These are phyloP conservation scores for Bretschneidera sinensis DNA, from an alignment of 345 rosid genomes.

Conservation along the genomic window DNA sequence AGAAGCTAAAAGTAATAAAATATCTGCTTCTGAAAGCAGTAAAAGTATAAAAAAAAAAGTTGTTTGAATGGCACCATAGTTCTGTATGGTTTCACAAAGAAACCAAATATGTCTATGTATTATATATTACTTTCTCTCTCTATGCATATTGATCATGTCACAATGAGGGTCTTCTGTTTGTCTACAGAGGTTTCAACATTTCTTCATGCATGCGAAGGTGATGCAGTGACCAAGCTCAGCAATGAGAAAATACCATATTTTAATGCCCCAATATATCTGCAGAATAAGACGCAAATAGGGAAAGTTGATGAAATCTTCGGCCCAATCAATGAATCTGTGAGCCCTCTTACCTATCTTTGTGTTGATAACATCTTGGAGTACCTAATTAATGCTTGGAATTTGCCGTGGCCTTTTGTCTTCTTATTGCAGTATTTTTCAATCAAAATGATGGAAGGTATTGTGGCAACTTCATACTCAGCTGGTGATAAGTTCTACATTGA, in stretches of 20 bases:
- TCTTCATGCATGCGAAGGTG: slow-evolving; percentile 93
- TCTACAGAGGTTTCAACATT: slow-evolving; percentile 68
- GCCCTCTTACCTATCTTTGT: slow-evolving; percentile 7
- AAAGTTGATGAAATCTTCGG: slow-evolving; percentile 97
- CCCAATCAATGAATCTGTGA: slow-evolving; percentile 90
- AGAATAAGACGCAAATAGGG: slow-evolving; percentile 90
- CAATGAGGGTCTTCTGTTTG: background rate
- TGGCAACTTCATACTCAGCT: slow-evolving; percentile 62
- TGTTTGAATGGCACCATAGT: no score
- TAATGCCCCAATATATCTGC: slow-evolving; percentile 77
- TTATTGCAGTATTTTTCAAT: slow-evolving; percentile 59
- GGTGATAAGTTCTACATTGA: slow-evolving; percentile 92
- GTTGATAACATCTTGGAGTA: background rate
- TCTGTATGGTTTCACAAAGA: no score
- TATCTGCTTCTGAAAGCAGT: no score
- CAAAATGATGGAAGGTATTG: slow-evolving; percentile 94
- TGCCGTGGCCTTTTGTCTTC: background rate
- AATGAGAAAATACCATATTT: slow-evolving; percentile 80
- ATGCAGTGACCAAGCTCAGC: slow-evolving; percentile 82
- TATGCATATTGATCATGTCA: background rate
- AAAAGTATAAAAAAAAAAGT: no score
- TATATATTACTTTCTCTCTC: no score
- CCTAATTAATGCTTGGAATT: background rate
- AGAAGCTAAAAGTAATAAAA: no score
- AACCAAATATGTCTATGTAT: no score